phyloP scores from a whole-genome alignment of 2,329 filamentous ascomycete genomes.

The Pseudocercospora ulei region DNA sequence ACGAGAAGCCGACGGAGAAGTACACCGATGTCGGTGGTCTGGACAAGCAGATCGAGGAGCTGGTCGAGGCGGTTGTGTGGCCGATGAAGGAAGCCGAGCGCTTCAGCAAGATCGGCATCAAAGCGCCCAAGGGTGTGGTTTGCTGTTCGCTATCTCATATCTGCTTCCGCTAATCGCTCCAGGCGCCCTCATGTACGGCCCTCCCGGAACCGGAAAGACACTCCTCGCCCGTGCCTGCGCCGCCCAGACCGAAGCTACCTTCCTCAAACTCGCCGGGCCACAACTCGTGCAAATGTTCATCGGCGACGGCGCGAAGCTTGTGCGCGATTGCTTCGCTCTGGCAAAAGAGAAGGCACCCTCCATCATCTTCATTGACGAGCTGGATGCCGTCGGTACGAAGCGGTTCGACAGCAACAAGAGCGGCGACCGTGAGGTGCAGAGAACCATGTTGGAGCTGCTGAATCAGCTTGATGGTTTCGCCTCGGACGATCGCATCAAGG shows the following conservation, averaged over 20 bases:
- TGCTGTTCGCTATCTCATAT: neutral
- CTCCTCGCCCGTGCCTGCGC: conserved; percentile 90
- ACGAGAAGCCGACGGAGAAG: conserved; percentile 98
- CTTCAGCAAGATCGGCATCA: conserved; percentile 99
- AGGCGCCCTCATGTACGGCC: conserved; percentile 98
- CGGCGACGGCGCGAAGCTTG: conserved; percentile 92
- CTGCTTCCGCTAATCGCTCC: conserved; percentile 12
- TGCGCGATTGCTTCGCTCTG: conserved; percentile 91
- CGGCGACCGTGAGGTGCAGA: conserved; percentile 92
- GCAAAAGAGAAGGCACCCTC: conserved; percentile 98
- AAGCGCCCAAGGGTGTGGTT: conserved; percentile 79
- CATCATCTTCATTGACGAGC: conserved; percentile 98
- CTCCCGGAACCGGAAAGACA: conserved; percentile 81
- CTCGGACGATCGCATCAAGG: conserved; percentile 86
- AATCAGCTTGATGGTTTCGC: conserved; percentile 98
- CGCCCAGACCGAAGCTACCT: conserved; percentile 94
- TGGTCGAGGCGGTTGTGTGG: conserved; percentile 97
- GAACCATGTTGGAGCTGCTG: conserved; percentile 96
- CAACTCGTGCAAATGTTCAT: conserved; percentile 99
- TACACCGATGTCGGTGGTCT: conserved; percentile 95
- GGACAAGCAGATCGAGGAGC: conserved; percentile 97
- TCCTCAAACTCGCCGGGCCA: conserved; percentile 93
- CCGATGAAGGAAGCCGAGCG: conserved; percentile 99
- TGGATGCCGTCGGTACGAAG: conserved; percentile 97
- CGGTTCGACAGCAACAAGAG: conserved; percentile 98